Base-by-base conservation (phyloP, 352 stramenopile genomes). In the Elongisporangium prolatum region DNA sequence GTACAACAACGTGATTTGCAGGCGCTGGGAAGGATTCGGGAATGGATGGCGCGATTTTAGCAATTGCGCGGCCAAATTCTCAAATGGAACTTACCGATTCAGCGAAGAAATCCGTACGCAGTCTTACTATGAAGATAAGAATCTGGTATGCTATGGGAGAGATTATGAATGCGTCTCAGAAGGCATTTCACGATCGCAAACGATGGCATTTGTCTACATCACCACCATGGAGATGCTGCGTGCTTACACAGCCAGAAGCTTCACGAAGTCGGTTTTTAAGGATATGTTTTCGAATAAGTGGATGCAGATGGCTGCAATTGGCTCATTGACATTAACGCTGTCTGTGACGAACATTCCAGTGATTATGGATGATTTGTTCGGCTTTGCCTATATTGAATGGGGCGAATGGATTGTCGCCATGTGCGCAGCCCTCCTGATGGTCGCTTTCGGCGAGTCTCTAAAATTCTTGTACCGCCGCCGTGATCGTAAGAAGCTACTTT, bases 231-330 rank as follows among this genome's bases (percentile, higher is more conserved):
- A 90, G 50, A 74, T 90, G 59, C 55, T 90, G 40, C 77, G 80
- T 48, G 78, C 80, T 21, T 90, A 89, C 67, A 90, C 80, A 8
- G 80, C 78, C 21, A 76, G 80, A n/a, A 90, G 78, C 65, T 90
- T 90, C 54, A 88, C 76, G 0, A 87, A 90, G 57, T 85, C 77
- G 22, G 69, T 90, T 9, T 90, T 86, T 60, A 68, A 81, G 38
- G 68, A 88, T 56, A 75, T 86, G 50, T 86, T 88, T 61, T 66
- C 74, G 54, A 90, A 90, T 70, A 90, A 90, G 74, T 90, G 74
- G 74, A 88, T 90, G 78, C 77, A 88, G 54, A 81, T 78, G 64
- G 80, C 80, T 21, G 77, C 80, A 28, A 57, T 88, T 14, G 80
- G 78, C 16, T 88, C 76, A 8, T 48, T 90, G 8, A 61, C 67